Base-by-base conservation (phyloP, 768 basidiomycete genomes). In the Leccinum pellstonianum region DNA sequence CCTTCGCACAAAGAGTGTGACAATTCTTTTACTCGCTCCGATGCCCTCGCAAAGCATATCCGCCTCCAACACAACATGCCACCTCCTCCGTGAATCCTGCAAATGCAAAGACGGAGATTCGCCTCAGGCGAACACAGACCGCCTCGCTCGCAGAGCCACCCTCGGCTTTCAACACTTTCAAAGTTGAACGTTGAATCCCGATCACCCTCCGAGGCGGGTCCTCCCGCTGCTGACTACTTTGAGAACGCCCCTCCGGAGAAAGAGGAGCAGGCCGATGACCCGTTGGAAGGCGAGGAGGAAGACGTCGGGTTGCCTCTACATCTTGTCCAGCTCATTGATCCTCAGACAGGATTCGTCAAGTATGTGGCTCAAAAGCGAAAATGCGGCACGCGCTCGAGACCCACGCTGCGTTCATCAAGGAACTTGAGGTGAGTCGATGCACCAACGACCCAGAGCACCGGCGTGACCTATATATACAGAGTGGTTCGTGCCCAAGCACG, bases 21-120 rank as follows among this genome's bases (percentile, higher is more conserved):
- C 79, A 95, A 93, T 67, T 88, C 91, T 0, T 98, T 98, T 75
- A 95, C 94, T 9, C 92, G 95, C 49, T 93, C 23, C 23, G 23
- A 23, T 23, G 23, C 23, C 23, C 23, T 23, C 23, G 23, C 23
- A 23, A 23, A 23, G 23, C 23, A 97, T 73, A 88, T 94, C 84
- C 87, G 93, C 25, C 84, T 91, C 31, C 91, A 94, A 68, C 91
- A 94, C 75, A 87, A 89, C 66, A 86, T 90, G 69, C 80, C 80
- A 2, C 86, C 89, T 0, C 79, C 84, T 23, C 23, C 23, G 87
- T 48, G 88, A 87, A 17, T 77, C 76, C 17, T 82, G 86, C 53
- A 88, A 89, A 68, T 86, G 90, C 57, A 91, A 91, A 68, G 84
- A 86, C 33, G 78, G 74, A 5, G 75, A 75, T 27, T 70, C 71